Base-by-base conservation (phyloP, 1,284 basidiomycete species). In the Wallemia mellicola region DNA sequence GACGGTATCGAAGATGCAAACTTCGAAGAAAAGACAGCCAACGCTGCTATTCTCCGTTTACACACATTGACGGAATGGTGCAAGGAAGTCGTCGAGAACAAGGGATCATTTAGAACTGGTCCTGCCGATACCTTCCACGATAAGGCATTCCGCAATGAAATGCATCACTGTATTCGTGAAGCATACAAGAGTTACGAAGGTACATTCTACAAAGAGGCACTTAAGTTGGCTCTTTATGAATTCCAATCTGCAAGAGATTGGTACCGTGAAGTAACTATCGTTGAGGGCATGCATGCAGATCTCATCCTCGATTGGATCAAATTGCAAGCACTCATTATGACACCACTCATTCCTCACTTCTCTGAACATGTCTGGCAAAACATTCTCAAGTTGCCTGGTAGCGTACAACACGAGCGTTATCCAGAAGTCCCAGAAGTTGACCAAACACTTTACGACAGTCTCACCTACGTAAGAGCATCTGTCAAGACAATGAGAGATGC, bases 21-120 rank as follows among this genome's bases (percentile, higher is more conserved):
- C 75, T 99, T 98, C 66, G 94, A 99, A 70, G 94, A 98, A 76
- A 88, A 89, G 74, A 87, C 85, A 14, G 94, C 94, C 22, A 99
- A 98, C 68, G 91, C 94, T 24, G 91, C 89, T 65, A 98, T 99
- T 68, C 73, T 98, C 67, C 80, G 94, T 62, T 73, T 99, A 62
- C 84, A 92, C 71, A 98, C 92, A 0, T 74, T 95, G 64, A 76
- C 89, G 64, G 77, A 76, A 5, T 98, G 92, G 91, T 91, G 86
- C 66, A 63, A 86, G 83, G 87, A 91, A 65, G 81, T 83, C 66
- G 72, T 80, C 64, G 77, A 77, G 63, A 78, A 80, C 60, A 73
- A 80, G 63, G 71, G 74, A 27, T 79, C 77, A 65, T 72, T 94
- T 64, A 81, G 91, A 27, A 76, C 76, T 15, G 87, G 74, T 60